phyloP scores from a whole-genome alignment of 2,329 filamentous ascomycete species.

The Phialophora macrospora region DNA sequence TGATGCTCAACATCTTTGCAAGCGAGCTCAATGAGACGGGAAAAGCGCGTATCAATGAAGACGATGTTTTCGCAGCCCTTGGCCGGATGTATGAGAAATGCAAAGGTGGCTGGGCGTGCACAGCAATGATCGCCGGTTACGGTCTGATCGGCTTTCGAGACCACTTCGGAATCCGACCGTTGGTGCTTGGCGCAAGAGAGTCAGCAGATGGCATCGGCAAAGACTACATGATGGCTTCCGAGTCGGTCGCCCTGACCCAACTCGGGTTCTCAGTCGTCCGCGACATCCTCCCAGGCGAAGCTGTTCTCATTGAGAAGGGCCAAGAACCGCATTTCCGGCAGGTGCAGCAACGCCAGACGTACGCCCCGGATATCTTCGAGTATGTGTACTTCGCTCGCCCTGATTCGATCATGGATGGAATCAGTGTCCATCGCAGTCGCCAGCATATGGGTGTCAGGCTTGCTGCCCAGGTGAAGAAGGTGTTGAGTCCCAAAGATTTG shows the following conservation, averaged over 20 bases:
- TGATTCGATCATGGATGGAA: conserved; percentile 82
- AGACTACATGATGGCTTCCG: conserved; percentile 91
- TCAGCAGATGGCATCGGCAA: conserved; percentile 68
- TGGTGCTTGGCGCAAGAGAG: conserved; percentile 75
- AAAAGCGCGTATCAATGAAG: conserved; percentile 77
- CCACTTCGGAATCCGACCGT: conserved; percentile 78
- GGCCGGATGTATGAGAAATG: conserved; percentile 73
- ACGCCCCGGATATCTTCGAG: conserved; percentile 86
- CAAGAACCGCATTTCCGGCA: conserved; percentile 74
- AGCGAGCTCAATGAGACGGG: conserved; percentile 78
- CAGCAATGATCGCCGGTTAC: conserved; percentile 80
- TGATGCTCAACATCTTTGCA: conserved; percentile 88
- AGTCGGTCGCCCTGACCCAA: conserved; percentile 81
- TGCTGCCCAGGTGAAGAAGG: conserved; percentile 70
- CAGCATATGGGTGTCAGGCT: conserved; percentile 86
- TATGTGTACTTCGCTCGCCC: conserved; percentile 86
- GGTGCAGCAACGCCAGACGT: conserved; percentile 69
- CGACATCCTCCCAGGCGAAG: conserved; percentile 81
- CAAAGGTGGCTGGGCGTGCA: conserved; percentile 77
- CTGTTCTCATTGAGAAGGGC: conserved; percentile 83
- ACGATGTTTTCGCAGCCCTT: conserved; percentile 76
- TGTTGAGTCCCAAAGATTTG: conserved; percentile 71
- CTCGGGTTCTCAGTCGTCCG: conserved; percentile 77
- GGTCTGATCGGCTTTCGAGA: conserved; percentile 81
- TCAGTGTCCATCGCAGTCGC: conserved; percentile 80